These are phyloP conservation scores for Coccomyxa subellipsoidea DNA, from an alignment of 163 green algal species.

Conservation along the genomic window DNA sequence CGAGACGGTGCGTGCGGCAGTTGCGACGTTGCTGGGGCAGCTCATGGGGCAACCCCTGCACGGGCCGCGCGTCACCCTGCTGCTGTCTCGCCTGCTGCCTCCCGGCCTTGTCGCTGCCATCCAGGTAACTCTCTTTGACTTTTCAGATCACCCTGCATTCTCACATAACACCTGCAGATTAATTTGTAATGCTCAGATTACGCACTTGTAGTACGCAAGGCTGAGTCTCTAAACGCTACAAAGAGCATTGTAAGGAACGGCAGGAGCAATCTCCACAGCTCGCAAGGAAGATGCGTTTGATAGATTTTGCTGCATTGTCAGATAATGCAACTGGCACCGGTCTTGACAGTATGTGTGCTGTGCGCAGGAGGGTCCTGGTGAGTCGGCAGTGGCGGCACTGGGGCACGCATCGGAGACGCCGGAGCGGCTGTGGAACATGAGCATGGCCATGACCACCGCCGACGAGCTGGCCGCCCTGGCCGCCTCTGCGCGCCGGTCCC, in stretches of 20 bases:
- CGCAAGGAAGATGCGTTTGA: too few species aligned
- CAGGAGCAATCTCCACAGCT: too few species aligned
- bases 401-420: constrained; percentile 67
- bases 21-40: constrained; percentile 56
- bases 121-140: constrained; percentile 14
- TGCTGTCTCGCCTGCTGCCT: constrained; percentile 71
- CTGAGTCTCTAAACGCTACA: too few species aligned
- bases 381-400: constrained; percentile 59
- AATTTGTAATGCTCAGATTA: too few species aligned
- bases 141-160: too few species aligned
- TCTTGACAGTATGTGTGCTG: neutral
- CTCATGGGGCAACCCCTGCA: constrained; percentile 66
- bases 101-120: constrained; percentile 70
- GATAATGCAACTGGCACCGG: too few species aligned
- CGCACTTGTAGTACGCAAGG: too few species aligned
- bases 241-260: too few species aligned
- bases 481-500: constrained; percentile 23
- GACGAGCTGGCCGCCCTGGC: constrained; percentile 58
- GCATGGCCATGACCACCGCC: constrained; percentile 58
- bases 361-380: constrained; percentile 53
- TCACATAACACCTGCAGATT: too few species aligned
- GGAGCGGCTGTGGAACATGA: constrained; percentile 76
- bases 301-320: too few species aligned
- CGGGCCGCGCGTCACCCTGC: constrained; percentile 56
- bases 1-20: constrained; percentile 39